These are phyloP conservation scores for Cerrena zonata DNA, from an alignment of 1,284 basidiomycete genomes.

Conservation along the genomic window DNA sequence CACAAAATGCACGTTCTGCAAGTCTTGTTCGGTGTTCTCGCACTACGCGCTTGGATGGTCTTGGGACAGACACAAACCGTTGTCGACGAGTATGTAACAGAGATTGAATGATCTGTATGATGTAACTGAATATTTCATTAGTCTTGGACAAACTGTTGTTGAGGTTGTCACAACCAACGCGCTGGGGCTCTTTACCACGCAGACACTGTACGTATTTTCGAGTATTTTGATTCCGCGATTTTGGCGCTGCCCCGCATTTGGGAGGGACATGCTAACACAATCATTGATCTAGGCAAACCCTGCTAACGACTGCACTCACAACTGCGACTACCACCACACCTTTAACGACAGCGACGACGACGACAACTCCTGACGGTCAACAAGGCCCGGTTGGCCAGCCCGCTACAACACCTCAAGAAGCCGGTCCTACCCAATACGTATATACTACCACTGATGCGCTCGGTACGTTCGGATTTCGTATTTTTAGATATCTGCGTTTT, in stretches of 20 bases:
- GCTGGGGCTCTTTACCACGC: conserved; percentile 38
- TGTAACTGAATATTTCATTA: conserved; percentile 19
- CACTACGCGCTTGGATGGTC: conserved; percentile 26
- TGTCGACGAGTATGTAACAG: conserved; percentile 36
- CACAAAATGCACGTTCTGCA: neutral
- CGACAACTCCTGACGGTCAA: conserved; percentile 23
- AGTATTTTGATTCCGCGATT: conserved; percentile 1
- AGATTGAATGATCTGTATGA: neutral
- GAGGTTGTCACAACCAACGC: conserved; percentile 44
- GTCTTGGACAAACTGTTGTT: conserved; percentile 50
- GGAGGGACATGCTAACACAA: conserved; percentile 9
- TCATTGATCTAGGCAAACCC: neutral
- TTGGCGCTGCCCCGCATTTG: neutral
- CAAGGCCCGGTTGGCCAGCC: conserved; percentile 60
- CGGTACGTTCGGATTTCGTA: too few relatives aligned
- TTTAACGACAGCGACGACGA: conserved; percentile 20
- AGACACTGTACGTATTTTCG: conserved; percentile 39
- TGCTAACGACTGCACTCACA: neutral
- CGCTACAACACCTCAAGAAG: conserved; percentile 30
- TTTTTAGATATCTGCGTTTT: too few relatives aligned
- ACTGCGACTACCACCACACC: conserved; percentile 15
- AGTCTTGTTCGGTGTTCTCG: conserved; percentile 13
- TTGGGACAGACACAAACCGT: conserved; percentile 45
- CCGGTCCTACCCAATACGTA: conserved; percentile 46
- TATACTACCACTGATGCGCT: conserved; percentile 58